Base-by-base conservation (phyloP, 1,284 basidiomycete genomes). In the Apiotrichum domesticum region DNA sequence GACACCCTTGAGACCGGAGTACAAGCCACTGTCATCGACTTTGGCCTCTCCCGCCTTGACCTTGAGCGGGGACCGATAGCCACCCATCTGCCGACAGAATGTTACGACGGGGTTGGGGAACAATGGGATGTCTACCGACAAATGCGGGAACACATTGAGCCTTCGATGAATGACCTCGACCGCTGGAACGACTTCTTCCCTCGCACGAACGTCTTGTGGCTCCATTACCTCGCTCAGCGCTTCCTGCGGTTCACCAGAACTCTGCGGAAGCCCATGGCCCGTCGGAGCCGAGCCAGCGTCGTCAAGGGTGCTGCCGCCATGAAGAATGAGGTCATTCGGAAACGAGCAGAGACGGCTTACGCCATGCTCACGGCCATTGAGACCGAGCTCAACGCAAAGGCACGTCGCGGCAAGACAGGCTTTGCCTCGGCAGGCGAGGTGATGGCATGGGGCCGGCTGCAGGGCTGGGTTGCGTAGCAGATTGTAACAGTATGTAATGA, bases 101-200 rank as follows among this genome's bases (percentile, higher is more conserved):
- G 88, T 32, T 92, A 91, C 67, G 86, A 86, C 77, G 90, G 91
- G 37, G 64, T 71, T 82, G 90, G 93, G 6, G 90, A 88, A 65
- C 95, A 98, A 72, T 98, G 94, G 75, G 92, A 97, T 66, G 81
- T 97, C 1, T 98, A 98, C 71, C 84, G 95, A 42, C 83, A 87
- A 74, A 97, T 97, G 90, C 81, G 81, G 41, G 75, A 84, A 56
- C 84, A 82, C n/a, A 14, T 48, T 15, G 54, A n/a, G 3, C 46
- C 10, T 15, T n/a, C 15, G n/a, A 43, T 40, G 21, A 46, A 44
- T 37, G 46, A 41, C 35, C 14, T 14, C 13, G 48, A 42, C 10
- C 37, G 45, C 2, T 57, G 60, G 52, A 50, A 52, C 1, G 29
- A 13, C 21, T 55, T 60, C 52, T 55, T 49, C 51, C 59, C 62